Evolutionary conservation across 495 filamentous ascomycete species (phyloP).

Genomic region (Symbiotaphrina buchneri): DNA sequence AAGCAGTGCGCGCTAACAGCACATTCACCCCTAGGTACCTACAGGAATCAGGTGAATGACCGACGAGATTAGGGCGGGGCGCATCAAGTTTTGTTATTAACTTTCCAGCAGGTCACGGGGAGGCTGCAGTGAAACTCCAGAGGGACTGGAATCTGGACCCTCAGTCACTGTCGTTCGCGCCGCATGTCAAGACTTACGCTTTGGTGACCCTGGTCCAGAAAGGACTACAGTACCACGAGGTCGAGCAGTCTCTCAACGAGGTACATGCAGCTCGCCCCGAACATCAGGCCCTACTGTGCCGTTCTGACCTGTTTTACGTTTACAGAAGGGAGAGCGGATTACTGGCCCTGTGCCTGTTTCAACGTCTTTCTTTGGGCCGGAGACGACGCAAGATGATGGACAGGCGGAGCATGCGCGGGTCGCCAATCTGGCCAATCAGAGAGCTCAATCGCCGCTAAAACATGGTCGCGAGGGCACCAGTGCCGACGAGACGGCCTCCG

Average conservation of each 20-base stretch:
- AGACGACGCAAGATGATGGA: slow-evolving; percentile 14
- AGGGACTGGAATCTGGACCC: slow-evolving; percentile 61
- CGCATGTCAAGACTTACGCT: slow-evolving; percentile 51
- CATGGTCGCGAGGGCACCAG: not conserved
- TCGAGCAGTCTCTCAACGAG: slow-evolving; percentile 36
- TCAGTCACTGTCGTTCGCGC: slow-evolving; percentile 53
- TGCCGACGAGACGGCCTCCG: not conserved
- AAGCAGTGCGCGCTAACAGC: slow-evolving; percentile 11
- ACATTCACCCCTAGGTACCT: slow-evolving; percentile 38
- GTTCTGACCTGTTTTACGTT: slow-evolving; percentile 4
- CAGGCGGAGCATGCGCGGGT: slow-evolving; percentile 12
- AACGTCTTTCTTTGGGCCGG: slow-evolving; percentile 27
- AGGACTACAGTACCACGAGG: slow-evolving; percentile 51
- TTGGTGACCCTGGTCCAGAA: slow-evolving; percentile 56
- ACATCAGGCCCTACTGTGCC: slow-evolving; percentile 4
- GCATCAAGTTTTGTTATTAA: too few species aligned
- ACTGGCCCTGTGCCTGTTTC: slow-evolving; percentile 15
- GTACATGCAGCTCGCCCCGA: slow-evolving; percentile 14
- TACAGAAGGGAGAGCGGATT: slow-evolving; percentile 21
- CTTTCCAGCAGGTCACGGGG: slow-evolving; percentile 40
- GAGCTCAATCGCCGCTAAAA: not conserved
- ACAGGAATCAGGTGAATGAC: slow-evolving; percentile 65
- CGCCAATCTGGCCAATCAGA: slow-evolving; percentile 4
- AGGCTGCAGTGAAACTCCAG: slow-evolving; percentile 60
- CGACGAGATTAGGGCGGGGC: too few species aligned